A percentile compares a stretch with the other conserved stretches of the same genome.
Evolutionary conservation across 179 eudicot species (phyloP).

Genomic region (Camellia oleifera): DNA sequence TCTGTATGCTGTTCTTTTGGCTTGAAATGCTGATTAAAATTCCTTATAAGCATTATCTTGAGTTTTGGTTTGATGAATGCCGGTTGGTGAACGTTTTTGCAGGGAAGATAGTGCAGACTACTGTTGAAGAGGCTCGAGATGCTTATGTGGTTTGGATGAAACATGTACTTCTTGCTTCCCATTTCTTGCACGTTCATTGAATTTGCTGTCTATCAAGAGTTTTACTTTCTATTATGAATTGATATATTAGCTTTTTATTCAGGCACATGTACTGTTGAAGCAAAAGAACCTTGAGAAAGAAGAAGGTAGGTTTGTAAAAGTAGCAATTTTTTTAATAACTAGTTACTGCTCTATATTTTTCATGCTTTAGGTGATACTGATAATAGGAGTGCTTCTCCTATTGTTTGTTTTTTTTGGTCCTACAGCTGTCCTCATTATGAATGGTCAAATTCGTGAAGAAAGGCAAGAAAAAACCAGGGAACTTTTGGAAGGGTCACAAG

Average conservation of each 20-base stretch:
- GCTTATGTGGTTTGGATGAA: slow-evolving; percentile 71
- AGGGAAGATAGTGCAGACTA: slow-evolving; percentile 91
- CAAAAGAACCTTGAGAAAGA: slow-evolving; percentile 61
- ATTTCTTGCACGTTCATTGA: slow-evolving; percentile 15
- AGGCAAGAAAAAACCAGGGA: slow-evolving; percentile 26
- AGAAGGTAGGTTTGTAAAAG: slow-evolving; percentile 41
- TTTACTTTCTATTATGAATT: slow-evolving; percentile 13
- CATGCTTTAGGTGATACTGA: background rate
- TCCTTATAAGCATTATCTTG: background rate
- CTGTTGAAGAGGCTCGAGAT: slow-evolving; percentile 87
- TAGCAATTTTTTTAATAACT: background rate
- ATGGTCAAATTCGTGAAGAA: slow-evolving; percentile 30
- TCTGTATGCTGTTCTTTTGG: background rate
- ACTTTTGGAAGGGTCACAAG: slow-evolving; percentile 24
- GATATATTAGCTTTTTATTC: slow-evolving; percentile 22
- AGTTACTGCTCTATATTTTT: background rate
- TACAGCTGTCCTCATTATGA: slow-evolving; percentile 24
- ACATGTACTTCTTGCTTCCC: slow-evolving; percentile 45
- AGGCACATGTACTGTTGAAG: slow-evolving; percentile 80
- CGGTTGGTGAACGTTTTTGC: slow-evolving; percentile 16
- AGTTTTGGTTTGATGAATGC: slow-evolving; percentile 5
- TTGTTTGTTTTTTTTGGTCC: background rate
- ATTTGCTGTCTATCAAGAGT: slow-evolving; percentile 12
- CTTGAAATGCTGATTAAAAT: background rate
- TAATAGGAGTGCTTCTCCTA: slow-evolving; percentile 7